Conservation (phyloP, 495 filamentous ascomycete genomes). For the Elaphomyces granulatus region DNA sequence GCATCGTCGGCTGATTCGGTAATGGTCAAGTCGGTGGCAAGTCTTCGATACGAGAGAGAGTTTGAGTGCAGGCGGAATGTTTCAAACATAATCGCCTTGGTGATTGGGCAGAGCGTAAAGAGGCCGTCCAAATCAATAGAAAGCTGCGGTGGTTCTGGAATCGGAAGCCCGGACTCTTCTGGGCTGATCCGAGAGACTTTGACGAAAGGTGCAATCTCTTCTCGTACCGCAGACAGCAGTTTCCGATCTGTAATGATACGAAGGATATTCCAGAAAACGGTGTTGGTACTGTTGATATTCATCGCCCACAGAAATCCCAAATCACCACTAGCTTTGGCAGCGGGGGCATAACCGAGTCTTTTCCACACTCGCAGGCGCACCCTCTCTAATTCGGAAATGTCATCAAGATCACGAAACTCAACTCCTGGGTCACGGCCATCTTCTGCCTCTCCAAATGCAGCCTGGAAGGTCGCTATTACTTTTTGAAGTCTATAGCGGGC, state of each 20-base stretch:
- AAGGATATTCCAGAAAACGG: conserved; percentile 43
- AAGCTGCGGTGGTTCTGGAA: conserved; percentile 35
- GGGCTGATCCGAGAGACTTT: conserved; percentile 27
- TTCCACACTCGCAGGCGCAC: conserved; percentile 27
- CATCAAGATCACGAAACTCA: conserved; percentile 39
- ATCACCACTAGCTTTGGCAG: conserved; percentile 21
- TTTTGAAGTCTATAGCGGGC: conserved; percentile 37
- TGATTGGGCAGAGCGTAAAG: conserved; percentile 31
- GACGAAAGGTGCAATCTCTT: conserved; percentile 37
- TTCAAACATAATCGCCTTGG: conserved; percentile 42
- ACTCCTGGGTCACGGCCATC: conserved; percentile 30
- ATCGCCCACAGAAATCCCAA: conserved; percentile 39
- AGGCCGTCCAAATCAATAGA: conserved; percentile 33
- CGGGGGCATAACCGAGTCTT: conserved; percentile 17
- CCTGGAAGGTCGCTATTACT: conserved; percentile 32
- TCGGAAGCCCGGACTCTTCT: conserved; percentile 37
- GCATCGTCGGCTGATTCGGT: conserved; percentile 30
- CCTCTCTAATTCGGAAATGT: conserved; percentile 36
- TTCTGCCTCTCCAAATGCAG: conserved; percentile 32
- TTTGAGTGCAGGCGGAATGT: conserved; percentile 37
- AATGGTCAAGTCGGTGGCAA: conserved; percentile 30
- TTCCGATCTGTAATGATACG: conserved; percentile 34
- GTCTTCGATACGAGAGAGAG: conserved; percentile 29
- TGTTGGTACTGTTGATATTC: conserved; percentile 35
- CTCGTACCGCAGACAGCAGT: conserved; percentile 33